These are phyloP conservation scores for Spathaspora boniae DNA, from an alignment of 805 yeast species.

Conservation along the genomic window DNA sequence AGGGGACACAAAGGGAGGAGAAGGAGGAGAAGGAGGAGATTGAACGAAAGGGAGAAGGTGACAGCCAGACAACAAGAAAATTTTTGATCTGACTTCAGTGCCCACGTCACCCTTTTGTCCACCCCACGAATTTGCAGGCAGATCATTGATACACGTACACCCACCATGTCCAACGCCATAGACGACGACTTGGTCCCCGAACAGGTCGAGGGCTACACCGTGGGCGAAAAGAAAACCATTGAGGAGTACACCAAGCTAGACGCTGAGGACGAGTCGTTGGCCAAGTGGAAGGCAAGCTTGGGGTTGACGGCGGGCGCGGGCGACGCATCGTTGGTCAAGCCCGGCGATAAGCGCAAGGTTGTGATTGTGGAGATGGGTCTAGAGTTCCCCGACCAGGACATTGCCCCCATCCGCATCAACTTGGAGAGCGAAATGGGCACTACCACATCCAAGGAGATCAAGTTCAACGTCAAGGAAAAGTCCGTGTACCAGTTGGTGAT, in stretches of 20 bases:
- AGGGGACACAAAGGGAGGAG: no score
- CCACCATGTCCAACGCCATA: neutral
- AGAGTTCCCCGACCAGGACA: constrained; percentile 53
- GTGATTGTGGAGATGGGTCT: constrained; percentile 77
- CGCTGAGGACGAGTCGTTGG: constrained; percentile 85
- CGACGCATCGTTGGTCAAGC: constrained; percentile 56
- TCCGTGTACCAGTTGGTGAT: constrained; percentile 68
- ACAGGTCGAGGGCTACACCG: constrained; percentile 59
- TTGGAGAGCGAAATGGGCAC: constrained; percentile 56
- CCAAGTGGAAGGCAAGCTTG: constrained; percentile 86
- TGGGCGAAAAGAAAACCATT: constrained; percentile 70
- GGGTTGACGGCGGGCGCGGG: constrained; percentile 63
- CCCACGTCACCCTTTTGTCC: no score
- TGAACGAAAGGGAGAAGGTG: no score
- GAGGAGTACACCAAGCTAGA: constrained; percentile 81
- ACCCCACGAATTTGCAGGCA: no score
- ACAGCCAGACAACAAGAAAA: no score
- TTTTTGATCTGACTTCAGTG: no score
- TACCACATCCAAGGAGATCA: constrained; percentile 55
- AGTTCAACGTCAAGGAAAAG: constrained; percentile 76
- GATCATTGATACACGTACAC: no score
- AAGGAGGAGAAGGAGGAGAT: no score
- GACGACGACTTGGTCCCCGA: constrained; percentile 64
- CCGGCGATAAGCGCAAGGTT: constrained; percentile 73
- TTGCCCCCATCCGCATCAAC: constrained; percentile 62